Conservation (phyloP, 140 eudicot species). For the Senecio squalidus region DNA sequence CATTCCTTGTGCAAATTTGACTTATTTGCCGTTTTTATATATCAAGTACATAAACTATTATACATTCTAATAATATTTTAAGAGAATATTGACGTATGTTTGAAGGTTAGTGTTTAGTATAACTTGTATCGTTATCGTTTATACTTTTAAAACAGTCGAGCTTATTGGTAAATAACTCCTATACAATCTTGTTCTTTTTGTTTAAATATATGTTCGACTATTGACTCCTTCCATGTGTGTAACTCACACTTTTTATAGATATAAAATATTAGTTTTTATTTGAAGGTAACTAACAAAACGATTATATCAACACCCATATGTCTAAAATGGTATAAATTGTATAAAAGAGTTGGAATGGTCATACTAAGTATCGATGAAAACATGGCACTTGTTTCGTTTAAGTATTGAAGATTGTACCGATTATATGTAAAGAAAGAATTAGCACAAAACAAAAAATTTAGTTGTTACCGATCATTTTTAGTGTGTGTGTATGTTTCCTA, state of each 20-base stretch:
- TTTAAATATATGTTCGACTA: not conserved
- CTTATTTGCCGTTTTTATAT: constrained; percentile 17
- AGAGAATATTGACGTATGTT: not conserved
- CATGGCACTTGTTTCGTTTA: constrained; percentile 2
- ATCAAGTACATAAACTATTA: not conserved
- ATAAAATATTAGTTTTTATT: not conserved
- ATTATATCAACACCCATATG: not conserved
- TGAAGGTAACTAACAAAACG: not conserved
- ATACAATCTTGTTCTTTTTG: not conserved
- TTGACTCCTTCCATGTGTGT: not conserved
- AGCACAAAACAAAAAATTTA: no score
- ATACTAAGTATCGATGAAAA: constrained; percentile 9
- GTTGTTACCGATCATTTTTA: no score
- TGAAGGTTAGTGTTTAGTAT: constrained; percentile 2
- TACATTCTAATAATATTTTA: not conserved
- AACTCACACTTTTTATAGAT: not conserved
- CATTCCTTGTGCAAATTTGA: constrained; percentile 22
- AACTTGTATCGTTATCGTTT: constrained; percentile 10
- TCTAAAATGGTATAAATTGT: not conserved
- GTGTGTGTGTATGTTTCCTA: no score
- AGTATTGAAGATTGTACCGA: not conserved
- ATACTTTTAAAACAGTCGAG: not conserved
- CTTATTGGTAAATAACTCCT: constrained; percentile 1
- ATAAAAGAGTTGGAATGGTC: not conserved
- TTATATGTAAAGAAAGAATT: not conserved